Percentiles rank a stretch among this genome's conserved stretches.
Conservation (phyloP, 2,329 filamentous ascomycete genomes). For the Penicillium sp. region DNA sequence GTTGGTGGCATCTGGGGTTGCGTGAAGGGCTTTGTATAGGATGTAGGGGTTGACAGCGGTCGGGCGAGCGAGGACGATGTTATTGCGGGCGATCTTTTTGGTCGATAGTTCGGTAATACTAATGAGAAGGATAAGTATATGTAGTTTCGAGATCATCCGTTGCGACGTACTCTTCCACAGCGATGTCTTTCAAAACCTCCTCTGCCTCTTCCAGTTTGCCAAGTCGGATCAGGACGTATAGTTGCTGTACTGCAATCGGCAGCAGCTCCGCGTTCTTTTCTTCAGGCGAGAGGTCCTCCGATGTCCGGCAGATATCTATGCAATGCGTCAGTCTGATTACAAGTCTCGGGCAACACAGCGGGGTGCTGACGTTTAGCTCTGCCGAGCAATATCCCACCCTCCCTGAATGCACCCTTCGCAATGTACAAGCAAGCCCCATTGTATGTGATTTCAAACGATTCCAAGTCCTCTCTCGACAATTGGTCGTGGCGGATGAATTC, state of each 20-base stretch:
- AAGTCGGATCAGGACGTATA: conserved; percentile 56
- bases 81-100: conserved; percentile 58
- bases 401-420: conserved; percentile 56
- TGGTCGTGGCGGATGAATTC: conserved; percentile 52
- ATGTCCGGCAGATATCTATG: conserved; percentile 55
- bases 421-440: conserved; percentile 63
- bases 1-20: conserved; percentile 44
- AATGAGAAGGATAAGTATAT: conserved; percentile 8
- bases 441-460: conserved; percentile 62
- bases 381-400: conserved; percentile 57
- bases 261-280: conserved; percentile 59
- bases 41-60: conserved; percentile 54
- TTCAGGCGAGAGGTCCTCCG: conserved; percentile 57
- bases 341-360: not conserved
- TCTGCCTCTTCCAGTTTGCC: conserved; percentile 56
- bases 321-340: conserved; percentile 6
- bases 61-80: conserved; percentile 50
- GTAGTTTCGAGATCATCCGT: not conserved
- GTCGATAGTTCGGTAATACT: conserved; percentile 58
- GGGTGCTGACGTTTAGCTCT: conserved; percentile 50
- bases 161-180: conserved; percentile 47
- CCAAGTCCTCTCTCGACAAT: conserved; percentile 56
- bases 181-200: conserved; percentile 50
- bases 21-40: conserved; percentile 55
- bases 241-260: conserved; percentile 58